Base-by-base conservation (phyloP, 139 green algal species). In the Prasinococcaceae sp. region DNA sequence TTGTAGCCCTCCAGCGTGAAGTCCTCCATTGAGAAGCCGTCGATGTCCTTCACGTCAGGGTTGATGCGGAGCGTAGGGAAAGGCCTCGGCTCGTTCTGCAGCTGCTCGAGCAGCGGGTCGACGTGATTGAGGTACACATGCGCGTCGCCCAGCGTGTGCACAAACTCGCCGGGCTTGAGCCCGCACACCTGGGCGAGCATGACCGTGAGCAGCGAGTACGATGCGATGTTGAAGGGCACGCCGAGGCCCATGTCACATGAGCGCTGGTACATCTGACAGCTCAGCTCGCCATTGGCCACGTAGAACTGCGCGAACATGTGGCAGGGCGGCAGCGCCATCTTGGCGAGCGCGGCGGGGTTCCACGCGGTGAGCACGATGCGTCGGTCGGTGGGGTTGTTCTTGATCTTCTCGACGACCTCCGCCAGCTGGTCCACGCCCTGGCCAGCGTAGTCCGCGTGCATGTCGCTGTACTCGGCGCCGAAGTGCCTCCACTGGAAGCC, bases 401-500 rank as follows among this genome's bases (percentile, higher is more conserved):
- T 58, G 35, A 77, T 74, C 54, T 71, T 73, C 41, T 83, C 47
- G 26, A 99, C 87, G 2, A 94, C 67, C n/a, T 88, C 77, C n/a
- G 82, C 81, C 36, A 98, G 74, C 83, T 97, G 68, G 72, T 98
- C 90, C 27, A 94, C 74, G 8, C 90, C 90, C 72, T 94, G 61
- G 23, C 82, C 82, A 9, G 42, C 74, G 72, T 99, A 99, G 69
- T 96, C 83, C n/a, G 82, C 71, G 56, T 96, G 84, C 82, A 94
- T 95, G 78, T 92, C 69, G 6, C 43, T 75, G 73, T 99, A 99
- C 45, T 82, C 54, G 1, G 90, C 92, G 6, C 87, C 87, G 78
- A 98, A 99, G 69, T 99, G 92, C 9, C 92, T 75, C 92, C 92
- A 99, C 78, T 99, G 92, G 70, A 99, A 99, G 64, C 92, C 92